Evolutionary conservation across 208 protist genomes (phyloP).

Genomic region (Trypanosoma melophagium): DNA sequence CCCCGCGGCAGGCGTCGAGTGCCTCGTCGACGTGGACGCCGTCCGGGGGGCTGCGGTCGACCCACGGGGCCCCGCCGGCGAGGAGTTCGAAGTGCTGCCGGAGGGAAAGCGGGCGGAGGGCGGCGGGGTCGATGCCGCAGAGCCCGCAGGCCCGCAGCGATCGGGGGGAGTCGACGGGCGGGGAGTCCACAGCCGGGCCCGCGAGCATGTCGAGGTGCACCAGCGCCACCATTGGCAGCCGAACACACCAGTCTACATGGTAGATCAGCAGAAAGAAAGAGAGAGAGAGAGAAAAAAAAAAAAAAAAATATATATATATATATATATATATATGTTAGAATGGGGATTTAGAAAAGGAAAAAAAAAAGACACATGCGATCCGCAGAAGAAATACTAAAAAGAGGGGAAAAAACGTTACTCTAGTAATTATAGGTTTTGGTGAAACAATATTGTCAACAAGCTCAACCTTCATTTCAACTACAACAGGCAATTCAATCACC

Average conservation of each 20-base stretch:
- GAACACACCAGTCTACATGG: background rate
- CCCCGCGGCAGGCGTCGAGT: conserved; percentile 21
- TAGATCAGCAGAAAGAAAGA: no score
- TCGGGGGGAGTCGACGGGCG: conserved; percentile 25
- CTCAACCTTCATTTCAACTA: no score
- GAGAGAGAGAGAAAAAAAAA: conserved; percentile 6
- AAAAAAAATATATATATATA: background rate
- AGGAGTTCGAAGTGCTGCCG: conserved; percentile 23
- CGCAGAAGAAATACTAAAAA: no score
- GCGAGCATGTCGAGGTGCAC: background rate
- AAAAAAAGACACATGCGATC: no score
- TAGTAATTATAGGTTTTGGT: no score
- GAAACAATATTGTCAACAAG: no score
- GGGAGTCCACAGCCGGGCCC: background rate
- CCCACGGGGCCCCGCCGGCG: background rate
- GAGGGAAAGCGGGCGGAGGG: conserved; percentile 4
- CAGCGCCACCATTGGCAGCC: background rate
- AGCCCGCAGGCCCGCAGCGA: conserved; percentile 24
- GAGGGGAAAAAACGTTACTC: no score
- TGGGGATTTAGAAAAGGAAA: no score
- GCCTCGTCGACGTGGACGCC: conserved; percentile 3
- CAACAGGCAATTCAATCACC: no score
- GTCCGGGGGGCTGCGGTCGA: conserved; percentile 3
- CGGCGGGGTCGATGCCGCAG: conserved; percentile 22
- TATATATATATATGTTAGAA: no score